phyloP scores from a whole-genome alignment of 2,329 filamentous ascomycete species.

The Alternaria panax region DNA sequence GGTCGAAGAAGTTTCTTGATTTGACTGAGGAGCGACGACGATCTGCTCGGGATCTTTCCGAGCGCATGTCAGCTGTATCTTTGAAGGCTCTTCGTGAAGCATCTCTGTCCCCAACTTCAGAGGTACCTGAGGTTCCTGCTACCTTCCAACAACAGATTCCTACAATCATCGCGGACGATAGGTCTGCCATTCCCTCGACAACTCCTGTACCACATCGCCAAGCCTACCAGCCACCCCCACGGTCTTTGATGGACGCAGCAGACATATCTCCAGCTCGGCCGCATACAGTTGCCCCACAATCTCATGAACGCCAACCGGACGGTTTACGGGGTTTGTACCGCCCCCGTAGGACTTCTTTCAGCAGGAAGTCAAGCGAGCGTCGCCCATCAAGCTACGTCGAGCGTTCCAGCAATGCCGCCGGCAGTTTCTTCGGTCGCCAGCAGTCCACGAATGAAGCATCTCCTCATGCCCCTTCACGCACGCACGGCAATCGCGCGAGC shows the following conservation, averaged over 20 bases:
- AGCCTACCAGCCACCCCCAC: slow-evolving; percentile 7
- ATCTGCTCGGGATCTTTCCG: slow-evolving; percentile 39
- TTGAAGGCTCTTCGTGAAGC: slow-evolving; percentile 26
- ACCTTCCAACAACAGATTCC: slow-evolving; percentile 17
- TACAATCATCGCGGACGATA: slow-evolving; percentile 14
- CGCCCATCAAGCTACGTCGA: slow-evolving; percentile 23
- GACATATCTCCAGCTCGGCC: slow-evolving; percentile 16
- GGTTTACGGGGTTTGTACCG: slow-evolving; percentile 34
- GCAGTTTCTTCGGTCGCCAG: slow-evolving; percentile 11
- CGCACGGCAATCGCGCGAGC: slow-evolving; percentile 26
- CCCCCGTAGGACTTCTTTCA: slow-evolving; percentile 13
- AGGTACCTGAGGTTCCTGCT: slow-evolving; percentile 32
- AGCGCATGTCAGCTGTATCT: slow-evolving; percentile 43
- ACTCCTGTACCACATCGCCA: slow-evolving; percentile 16
- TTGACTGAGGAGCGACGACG: slow-evolving; percentile 32
- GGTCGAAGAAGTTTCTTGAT: slow-evolving; percentile 42
- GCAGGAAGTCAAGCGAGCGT: slow-evolving; percentile 16
- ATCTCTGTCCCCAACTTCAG: slow-evolving; percentile 21
- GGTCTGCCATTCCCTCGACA: slow-evolving; percentile 10
- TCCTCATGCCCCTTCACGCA: slow-evolving; percentile 22
- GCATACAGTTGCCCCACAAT: slow-evolving; percentile 16
- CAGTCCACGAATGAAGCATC: slow-evolving; percentile 16
- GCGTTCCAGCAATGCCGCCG: slow-evolving; percentile 14
- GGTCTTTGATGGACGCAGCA: slow-evolving; percentile 21
- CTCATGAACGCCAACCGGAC: slow-evolving; percentile 25